These are phyloP conservation scores for Daldinia concentrica DNA, from an alignment of 495 filamentous ascomycete genomes.

Conservation along the genomic window DNA sequence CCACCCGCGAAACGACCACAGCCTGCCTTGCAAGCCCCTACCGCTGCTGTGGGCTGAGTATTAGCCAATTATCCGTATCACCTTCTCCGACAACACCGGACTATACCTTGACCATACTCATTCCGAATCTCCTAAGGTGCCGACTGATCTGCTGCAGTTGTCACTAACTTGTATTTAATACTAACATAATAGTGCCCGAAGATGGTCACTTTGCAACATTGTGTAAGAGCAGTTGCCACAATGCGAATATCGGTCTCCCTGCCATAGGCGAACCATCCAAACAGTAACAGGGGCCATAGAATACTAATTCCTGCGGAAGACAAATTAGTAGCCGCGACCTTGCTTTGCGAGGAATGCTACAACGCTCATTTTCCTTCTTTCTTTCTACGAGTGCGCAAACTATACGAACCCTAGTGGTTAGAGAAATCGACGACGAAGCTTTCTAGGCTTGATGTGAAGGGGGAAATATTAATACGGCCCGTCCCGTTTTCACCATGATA, in stretches of 20 bases:
- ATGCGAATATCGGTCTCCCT: not conserved
- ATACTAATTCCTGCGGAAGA: conserved; percentile 3
- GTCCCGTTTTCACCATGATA: conserved; percentile 12
- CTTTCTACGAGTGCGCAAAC: not conserved
- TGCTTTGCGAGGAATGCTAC: conserved; percentile 1
- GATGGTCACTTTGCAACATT: conserved; percentile 18
- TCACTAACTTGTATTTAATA: conserved; percentile 29
- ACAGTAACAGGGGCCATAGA: conserved; percentile 9
- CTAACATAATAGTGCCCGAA: conserved; percentile 24
- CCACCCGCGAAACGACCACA: conserved; percentile 50
- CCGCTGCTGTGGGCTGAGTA: conserved; percentile 51
- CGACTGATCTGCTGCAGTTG: conserved; percentile 39
- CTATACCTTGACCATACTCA: conserved; percentile 2
- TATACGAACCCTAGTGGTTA: not conserved
- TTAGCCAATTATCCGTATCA: not conserved
- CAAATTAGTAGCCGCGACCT: conserved; percentile 2
- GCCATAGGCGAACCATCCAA: conserved; percentile 14
- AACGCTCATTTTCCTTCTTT: not conserved
- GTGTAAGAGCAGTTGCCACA: conserved; percentile 23
- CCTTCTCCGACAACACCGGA: not conserved
- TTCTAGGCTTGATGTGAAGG: not conserved
- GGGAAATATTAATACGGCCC: conserved; percentile 9
- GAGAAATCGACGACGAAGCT: not conserved
- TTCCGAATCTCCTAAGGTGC: conserved; percentile 17
- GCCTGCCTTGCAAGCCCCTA: conserved; percentile 45